Evolutionary conservation across 108 stramenopile genomes (phyloP).

Genomic region (Cylindrotheca fusiformis): DNA sequence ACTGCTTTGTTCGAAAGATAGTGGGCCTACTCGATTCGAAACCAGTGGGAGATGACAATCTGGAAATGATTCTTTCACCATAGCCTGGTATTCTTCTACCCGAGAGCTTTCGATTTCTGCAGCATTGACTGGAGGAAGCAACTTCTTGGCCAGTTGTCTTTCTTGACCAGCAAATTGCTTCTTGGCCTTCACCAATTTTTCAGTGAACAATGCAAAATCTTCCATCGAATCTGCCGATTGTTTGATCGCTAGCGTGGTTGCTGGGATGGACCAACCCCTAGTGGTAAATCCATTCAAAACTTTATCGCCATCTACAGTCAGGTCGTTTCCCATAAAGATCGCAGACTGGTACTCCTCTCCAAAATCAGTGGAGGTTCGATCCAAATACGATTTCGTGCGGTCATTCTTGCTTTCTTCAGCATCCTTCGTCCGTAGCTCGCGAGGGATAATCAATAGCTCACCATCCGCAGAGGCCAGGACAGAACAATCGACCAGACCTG

Average conservation of each 20-base stretch:
- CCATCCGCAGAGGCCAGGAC: conserved; percentile 74
- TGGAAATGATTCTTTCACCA: background rate
- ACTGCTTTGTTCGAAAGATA: conserved; percentile 6
- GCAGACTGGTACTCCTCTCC: conserved; percentile 54
- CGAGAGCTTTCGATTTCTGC: background rate
- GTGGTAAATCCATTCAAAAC: conserved; percentile 60
- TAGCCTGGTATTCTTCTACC: background rate
- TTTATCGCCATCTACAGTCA: conserved; percentile 39
- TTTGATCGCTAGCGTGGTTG: conserved; percentile 32
- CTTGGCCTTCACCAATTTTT: conserved; percentile 20
- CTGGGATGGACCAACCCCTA: conserved; percentile 44
- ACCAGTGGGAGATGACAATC: background rate
- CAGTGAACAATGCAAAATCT: conserved; percentile 12
- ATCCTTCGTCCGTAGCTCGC: conserved; percentile 5
- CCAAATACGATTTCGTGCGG: conserved; percentile 1
- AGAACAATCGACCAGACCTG: conserved; percentile 49
- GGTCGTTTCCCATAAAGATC: conserved; percentile 55
- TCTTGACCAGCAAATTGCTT: conserved; percentile 12
- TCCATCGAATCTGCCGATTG: conserved; percentile 35
- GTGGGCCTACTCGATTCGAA: conserved; percentile 25
- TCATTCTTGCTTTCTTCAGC: background rate
- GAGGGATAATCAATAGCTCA: conserved; percentile 44
- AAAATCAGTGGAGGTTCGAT: conserved; percentile 17
- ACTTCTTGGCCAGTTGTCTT: conserved; percentile 5
- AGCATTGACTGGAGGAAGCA: conserved; percentile 1